Conservation (phyloP, 495 filamentous ascomycete species). For the Staphylotrichum tortipilum region DNA sequence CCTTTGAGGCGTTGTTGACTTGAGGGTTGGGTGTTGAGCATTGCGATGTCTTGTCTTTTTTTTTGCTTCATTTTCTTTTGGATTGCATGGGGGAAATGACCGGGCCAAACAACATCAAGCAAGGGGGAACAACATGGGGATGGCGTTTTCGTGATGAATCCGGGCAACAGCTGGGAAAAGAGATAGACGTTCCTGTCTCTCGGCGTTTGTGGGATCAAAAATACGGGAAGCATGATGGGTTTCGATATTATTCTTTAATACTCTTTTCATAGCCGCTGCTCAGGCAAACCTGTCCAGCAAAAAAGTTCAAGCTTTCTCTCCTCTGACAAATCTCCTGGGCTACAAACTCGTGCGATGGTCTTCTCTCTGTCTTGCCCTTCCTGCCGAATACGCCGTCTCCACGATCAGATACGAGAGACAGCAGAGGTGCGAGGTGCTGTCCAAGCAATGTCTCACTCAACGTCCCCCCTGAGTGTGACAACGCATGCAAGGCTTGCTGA, state of each 20-base stretch:
- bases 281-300: too few relatives aligned
- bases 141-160: background rate
- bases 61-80: background rate
- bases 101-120: too few relatives aligned
- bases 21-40: background rate
- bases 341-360: too few relatives aligned
- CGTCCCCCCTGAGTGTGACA: too few relatives aligned
- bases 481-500: too few relatives aligned
- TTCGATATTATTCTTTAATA: background rate
- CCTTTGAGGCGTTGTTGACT: constrained; percentile 14
- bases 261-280: background rate
- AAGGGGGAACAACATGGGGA: constrained; percentile 9
- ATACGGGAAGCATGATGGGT: background rate
- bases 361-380: too few relatives aligned
- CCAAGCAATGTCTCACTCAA: too few relatives aligned
- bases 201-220: constrained; percentile 8
- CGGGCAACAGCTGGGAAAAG: too few relatives aligned
- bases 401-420: too few relatives aligned
- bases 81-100: background rate
- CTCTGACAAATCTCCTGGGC: too few relatives aligned
- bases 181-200: constrained; percentile 9
- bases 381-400: too few relatives aligned
- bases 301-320: background rate
- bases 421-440: too few relatives aligned
- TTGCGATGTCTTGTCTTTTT: background rate